phyloP scores from a whole-genome alignment of 805 yeast species.

The Ogataea methylovora region DNA sequence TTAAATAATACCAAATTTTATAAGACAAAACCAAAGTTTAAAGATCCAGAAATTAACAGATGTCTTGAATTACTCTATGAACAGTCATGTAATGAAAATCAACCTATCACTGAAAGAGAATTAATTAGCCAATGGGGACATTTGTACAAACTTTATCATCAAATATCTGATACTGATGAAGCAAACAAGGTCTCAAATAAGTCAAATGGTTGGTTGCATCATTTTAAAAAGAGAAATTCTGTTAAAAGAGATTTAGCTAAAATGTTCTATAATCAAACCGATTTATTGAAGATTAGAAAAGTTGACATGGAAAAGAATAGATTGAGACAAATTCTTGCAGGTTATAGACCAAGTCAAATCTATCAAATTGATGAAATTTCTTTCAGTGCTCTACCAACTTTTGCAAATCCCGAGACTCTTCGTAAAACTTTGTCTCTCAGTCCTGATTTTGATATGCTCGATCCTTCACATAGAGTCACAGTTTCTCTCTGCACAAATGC shows the following conservation, averaged over 20 bases:
- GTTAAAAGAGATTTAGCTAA: slow-evolving; percentile 20
- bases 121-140: slow-evolving; percentile 25
- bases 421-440: no score
- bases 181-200: slow-evolving; percentile 2
- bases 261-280: slow-evolving; percentile 16
- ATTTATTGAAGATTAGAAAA: slow-evolving; percentile 7
- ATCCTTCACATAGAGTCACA: slow-evolving; percentile 13
- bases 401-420: no score
- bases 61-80: slow-evolving; percentile 30
- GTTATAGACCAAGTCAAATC: slow-evolving; percentile 24
- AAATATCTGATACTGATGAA: slow-evolving; percentile 3
- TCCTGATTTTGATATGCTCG: no score
- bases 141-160: slow-evolving; percentile 15
- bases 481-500: slow-evolving; percentile 22
- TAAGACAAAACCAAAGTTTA: slow-evolving; percentile 26
- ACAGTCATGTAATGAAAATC: slow-evolving; percentile 25
- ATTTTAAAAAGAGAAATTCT: slow-evolving; percentile 27
- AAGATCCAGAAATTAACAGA: slow-evolving; percentile 25
- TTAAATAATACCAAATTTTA: slow-evolving; percentile 18
- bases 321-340: slow-evolving; percentile 5
- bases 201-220: slow-evolving; percentile 35
- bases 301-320: slow-evolving; percentile 1
- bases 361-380: slow-evolving; percentile 31
- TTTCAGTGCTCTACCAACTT: slow-evolving; percentile 7
- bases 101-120: slow-evolving; percentile 20